A percentile compares a stretch with the other conserved stretches of the same genome.
phyloP scores from a whole-genome alignment of 2,329 filamentous ascomycete species.

The Cyanodermella asteris region DNA sequence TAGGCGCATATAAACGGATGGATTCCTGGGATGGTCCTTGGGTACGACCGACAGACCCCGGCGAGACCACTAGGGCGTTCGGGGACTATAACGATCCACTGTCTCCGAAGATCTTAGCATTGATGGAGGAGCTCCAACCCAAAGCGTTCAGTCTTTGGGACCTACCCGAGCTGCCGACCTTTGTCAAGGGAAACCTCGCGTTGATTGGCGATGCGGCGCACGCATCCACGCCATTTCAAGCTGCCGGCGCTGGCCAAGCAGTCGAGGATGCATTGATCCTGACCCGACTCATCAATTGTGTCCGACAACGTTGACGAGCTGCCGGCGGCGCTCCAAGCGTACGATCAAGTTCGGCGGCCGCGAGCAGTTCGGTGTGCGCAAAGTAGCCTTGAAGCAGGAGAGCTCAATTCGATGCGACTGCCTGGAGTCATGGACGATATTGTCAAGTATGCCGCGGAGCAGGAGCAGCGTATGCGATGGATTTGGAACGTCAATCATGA shows the following conservation, averaged over 20 bases:
- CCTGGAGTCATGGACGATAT: conserved; percentile 12
- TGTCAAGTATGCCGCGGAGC: conserved; percentile 9
- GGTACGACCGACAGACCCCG: too few species aligned
- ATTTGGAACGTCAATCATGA: conserved; percentile 15
- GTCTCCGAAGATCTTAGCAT: neutral
- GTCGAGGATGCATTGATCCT: conserved; percentile 18
- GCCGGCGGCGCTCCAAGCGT: conserved; percentile 26
- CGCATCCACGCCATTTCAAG: conserved; percentile 17
- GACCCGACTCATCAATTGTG: conserved; percentile 24
- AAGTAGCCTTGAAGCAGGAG: conserved; percentile 25
- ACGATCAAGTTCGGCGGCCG: conserved; percentile 27
- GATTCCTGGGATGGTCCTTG: too few species aligned
- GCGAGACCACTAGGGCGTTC: too few species aligned
- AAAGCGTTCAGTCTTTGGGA: conserved; percentile 18
- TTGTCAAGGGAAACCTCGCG: conserved; percentile 11
- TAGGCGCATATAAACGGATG: too few species aligned
- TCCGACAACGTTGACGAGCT: conserved; percentile 15
- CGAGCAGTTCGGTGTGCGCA: conserved; percentile 28
- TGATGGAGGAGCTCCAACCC: neutral
- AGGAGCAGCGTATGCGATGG: conserved; percentile 12
- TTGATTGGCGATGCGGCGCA: conserved; percentile 19
- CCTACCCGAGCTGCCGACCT: conserved; percentile 13
- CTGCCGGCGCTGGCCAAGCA: conserved; percentile 17
- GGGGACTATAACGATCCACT: too few species aligned
- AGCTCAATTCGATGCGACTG: conserved; percentile 12